A percentile compares a stretch with the other conserved stretches of the same genome.
Evolutionary conservation across 2,329 filamentous ascomycete species (phyloP).

Genomic region (Rutstroemia sp.): DNA sequence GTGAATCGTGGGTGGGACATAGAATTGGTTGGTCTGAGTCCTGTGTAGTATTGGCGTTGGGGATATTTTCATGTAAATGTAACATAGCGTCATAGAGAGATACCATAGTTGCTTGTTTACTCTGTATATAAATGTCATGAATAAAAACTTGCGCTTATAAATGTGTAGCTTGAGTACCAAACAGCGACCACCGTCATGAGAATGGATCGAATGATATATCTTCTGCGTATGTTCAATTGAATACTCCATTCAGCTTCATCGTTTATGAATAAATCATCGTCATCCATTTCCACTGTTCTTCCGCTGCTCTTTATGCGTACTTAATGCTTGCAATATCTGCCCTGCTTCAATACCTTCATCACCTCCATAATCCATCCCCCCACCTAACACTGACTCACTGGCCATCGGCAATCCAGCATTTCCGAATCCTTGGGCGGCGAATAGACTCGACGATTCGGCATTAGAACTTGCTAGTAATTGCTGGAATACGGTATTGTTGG

Average conservation of each 20-base stretch:
- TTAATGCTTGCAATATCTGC: slow-evolving; percentile 28
- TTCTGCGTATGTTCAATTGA: too few relatives aligned
- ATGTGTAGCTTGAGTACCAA: too few relatives aligned
- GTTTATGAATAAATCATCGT: background rate
- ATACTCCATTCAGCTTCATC: background rate
- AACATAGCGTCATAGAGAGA: too few relatives aligned
- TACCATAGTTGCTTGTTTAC: too few relatives aligned
- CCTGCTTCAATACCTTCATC: slow-evolving; percentile 27
- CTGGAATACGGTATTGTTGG: slow-evolving; percentile 26
- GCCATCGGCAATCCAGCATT: slow-evolving; percentile 8
- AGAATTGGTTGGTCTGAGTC: too few relatives aligned
- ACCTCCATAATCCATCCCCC: slow-evolving; percentile 16
- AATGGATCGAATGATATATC: too few relatives aligned
- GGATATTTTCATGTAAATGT: background rate
- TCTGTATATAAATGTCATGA: too few relatives aligned
- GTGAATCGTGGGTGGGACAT: background rate
- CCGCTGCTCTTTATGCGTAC: slow-evolving; percentile 22
- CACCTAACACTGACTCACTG: slow-evolving; percentile 4
- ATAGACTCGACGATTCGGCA: slow-evolving; percentile 19
- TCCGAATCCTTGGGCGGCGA: slow-evolving; percentile 16
- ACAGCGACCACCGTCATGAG: too few relatives aligned
- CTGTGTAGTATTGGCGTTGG: background rate
- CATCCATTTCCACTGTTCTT: background rate
- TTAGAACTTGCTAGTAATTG: slow-evolving; percentile 26
- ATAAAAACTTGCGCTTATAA: too few relatives aligned